Base-by-base conservation (phyloP, 331 rosid genomes). In the Pyrus hybrid region DNA sequence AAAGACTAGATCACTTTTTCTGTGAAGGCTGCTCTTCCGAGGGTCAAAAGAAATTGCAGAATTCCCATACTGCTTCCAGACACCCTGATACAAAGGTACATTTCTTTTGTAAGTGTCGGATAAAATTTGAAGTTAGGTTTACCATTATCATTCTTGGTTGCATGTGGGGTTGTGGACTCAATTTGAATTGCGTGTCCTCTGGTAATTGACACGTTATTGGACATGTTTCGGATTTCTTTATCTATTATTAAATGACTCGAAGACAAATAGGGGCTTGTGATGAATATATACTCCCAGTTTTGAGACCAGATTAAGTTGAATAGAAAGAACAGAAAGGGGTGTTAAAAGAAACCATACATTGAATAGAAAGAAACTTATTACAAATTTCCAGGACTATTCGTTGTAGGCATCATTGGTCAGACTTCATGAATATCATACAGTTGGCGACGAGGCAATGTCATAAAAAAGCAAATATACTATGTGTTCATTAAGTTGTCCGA, bases 1-100 rank as follows among this genome's bases (percentile, higher is more conserved):
- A 89, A 78, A 84, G 93, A 83, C 93, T 95, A 26, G 99, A 95
- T 63, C 91, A 89, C 85, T 95, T 95, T 86, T 95, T 81, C 74
- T 95, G 99, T 76, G 99, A 92, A 85, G 71, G 83, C 73, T 95
- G 99, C 78, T 95, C 97, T 32, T 85, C 95, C 0, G 97, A 92
- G 86, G 88, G 90, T 85, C 99, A 86, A 85, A 90, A 92, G 71
- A 88, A 89, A 88, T 82, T 95, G 91, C 93, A 87, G 82, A 92
- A 86, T 81, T 86, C 94, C 45, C 91, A 90, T 80, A 77, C 89
- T 79, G 76, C 85, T 68, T 79, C 91, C 56, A 88, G 93, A 87
- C 85, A 56, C 37, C 43, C 89, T 6, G 98, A 95, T 80, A 89
- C 88, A 18, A 95, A 95, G 99, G 99, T 95, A 90, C 67, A 56